A percentile compares a stretch with the other conserved stretches of the same genome.
phyloP scores from a whole-genome alignment of 208 protist species.

The Wallacemonas sp. region DNA sequence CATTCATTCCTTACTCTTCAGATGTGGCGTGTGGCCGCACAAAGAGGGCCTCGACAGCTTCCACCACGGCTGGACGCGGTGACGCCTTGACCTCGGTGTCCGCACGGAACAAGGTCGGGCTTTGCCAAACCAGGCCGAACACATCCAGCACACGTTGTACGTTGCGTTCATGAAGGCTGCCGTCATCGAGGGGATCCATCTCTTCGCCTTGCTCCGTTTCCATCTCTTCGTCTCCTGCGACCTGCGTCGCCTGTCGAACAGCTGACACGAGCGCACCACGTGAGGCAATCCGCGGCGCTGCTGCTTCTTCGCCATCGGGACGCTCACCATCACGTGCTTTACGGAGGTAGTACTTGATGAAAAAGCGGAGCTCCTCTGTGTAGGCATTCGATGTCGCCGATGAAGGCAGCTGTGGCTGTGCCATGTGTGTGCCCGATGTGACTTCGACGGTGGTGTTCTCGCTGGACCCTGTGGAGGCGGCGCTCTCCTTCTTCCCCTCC shows the following conservation, averaged over 20 bases:
- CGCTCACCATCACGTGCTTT: neutral
- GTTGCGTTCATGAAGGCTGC: conserved; percentile 63
- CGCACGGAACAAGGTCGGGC: conserved; percentile 9
- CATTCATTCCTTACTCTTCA: too few species aligned
- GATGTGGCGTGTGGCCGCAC: too few species aligned
- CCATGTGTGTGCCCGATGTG: too few species aligned
- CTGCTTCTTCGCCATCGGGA: neutral
- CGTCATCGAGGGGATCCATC: conserved; percentile 40
- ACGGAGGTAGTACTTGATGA: conserved; percentile 3
- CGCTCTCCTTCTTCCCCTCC: too few species aligned
- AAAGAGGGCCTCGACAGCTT: conserved; percentile 1
- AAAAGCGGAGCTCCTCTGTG: neutral
- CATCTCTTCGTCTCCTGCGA: conserved; percentile 4
- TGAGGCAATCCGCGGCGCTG: neutral
- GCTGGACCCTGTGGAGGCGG: too few species aligned
- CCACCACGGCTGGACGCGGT: neutral
- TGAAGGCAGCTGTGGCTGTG: too few species aligned
- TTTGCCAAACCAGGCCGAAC: conserved; percentile 48
- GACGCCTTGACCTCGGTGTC: neutral
- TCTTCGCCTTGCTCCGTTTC: conserved; percentile 9
- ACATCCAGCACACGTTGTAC: conserved; percentile 62
- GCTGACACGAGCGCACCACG: neutral
- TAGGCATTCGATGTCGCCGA: too few species aligned
- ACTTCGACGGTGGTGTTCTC: neutral
- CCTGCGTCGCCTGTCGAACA: neutral